A percentile compares a stretch with the other conserved stretches of the same genome.
phyloP scores from a whole-genome alignment of 768 basidiomycete genomes.

The Podaxis rugospora region DNA sequence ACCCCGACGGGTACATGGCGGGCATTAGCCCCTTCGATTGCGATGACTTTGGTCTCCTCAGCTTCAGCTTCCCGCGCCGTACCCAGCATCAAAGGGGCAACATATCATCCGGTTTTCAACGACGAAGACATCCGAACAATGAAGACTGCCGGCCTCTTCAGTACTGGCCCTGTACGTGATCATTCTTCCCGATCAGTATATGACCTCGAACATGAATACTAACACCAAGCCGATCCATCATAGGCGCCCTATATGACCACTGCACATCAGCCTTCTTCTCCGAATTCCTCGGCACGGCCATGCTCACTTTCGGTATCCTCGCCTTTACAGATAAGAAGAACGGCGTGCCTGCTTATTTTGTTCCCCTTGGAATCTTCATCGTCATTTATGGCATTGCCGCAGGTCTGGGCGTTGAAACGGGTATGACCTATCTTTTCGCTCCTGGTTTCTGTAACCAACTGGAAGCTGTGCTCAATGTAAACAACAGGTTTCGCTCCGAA shows the following conservation, averaged over 20 bases:
- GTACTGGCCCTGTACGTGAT: constrained; percentile 52
- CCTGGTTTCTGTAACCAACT: not conserved
- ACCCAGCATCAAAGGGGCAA: too few relatives aligned
- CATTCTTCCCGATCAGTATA: not conserved
- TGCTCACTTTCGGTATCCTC: constrained; percentile 55
- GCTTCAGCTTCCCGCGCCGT: too few relatives aligned
- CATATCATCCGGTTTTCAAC: not conserved
- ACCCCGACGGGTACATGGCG: too few relatives aligned
- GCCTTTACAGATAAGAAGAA: constrained; percentile 51
- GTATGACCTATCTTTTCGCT: constrained; percentile 15
- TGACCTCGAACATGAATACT: not conserved
- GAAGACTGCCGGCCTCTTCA: constrained; percentile 52
- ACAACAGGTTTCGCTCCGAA: constrained; percentile 33
- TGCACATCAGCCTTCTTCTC: constrained; percentile 37
- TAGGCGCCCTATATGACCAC: constrained; percentile 36
- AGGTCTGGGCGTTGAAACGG: constrained; percentile 62
- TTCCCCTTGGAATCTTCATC: constrained; percentile 53
- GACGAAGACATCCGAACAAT: constrained; percentile 40
- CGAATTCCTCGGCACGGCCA: constrained; percentile 57
- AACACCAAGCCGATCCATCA: not conserved
- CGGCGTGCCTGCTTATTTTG: constrained; percentile 45
- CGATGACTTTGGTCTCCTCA: too few relatives aligned
- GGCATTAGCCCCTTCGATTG: too few relatives aligned
- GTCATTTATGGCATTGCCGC: constrained; percentile 47
- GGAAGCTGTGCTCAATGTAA: not conserved